Base-by-base conservation (phyloP, 495 filamentous ascomycete genomes). In the Staphylotrichum longicolle region DNA sequence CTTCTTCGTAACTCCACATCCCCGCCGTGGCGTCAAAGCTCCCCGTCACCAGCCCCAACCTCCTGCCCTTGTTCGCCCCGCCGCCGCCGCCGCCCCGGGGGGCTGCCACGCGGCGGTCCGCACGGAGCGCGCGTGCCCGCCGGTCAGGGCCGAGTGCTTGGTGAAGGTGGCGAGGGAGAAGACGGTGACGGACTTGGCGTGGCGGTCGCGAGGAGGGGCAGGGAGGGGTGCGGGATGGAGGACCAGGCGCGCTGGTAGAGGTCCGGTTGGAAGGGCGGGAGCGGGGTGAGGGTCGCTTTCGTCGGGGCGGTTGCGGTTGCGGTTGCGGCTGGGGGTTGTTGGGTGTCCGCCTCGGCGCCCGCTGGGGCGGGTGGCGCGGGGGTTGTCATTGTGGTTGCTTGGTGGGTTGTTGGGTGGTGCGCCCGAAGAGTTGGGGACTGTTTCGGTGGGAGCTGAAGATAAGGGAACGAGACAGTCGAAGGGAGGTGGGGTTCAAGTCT, bases 1-100 rank as follows among this genome's bases (percentile, higher is more conserved):
- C 54, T 27, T 69, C 75, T 68, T 89, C 86, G 66, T 81, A 84
- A 47, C 86, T 79, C 93, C 93, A 98, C 55, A 98, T 83, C 1
- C 91, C 93, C 3, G 92, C 91, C 5, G 88, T 93, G 9, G 89
- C 85, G 70, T 98, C 93, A 73, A 98, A 98, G 66, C 85, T 89
- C 9, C 91, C 93, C 2, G 92, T 96, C 0, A 91, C 91, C n/a
- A 97, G 78, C 40, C 91, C 88, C 59, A 86, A 85, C 65, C 55
- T 40, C 45, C 41, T 54, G 6, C 14, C 27, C 7, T 20, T 39
- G 3, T 53, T 4, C 34, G 14, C 12, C 34, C 15, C 37, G 35
- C n/a, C 85, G 80, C 33, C 76, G 69, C 42, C 70, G 48, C 53
- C 52, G n/a, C n/a, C 5, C 20, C 32, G 2, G 39, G 56, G 6